These are phyloP conservation scores for Didymella segeticola DNA, from an alignment of 2,329 filamentous ascomycete genomes.

Conservation along the genomic window DNA sequence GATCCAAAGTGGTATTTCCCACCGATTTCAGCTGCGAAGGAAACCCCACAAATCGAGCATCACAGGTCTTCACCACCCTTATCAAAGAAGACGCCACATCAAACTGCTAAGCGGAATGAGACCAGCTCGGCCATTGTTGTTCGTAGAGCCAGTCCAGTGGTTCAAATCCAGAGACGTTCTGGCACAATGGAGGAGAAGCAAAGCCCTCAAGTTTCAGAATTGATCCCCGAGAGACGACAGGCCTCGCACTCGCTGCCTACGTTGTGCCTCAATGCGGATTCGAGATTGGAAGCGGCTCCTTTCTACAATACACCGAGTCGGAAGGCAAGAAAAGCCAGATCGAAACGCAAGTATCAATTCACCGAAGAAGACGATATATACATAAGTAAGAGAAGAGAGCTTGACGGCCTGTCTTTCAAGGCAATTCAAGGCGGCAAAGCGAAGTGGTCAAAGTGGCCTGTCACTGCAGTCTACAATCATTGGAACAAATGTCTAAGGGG, in stretches of 20 bases:
- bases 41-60: neutral
- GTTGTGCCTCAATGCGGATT: neutral
- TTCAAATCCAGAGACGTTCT: conserved; percentile 17
- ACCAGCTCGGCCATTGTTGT: conserved; percentile 1
- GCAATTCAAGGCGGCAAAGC: conserved; percentile 27
- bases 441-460: conserved; percentile 32
- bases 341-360: conserved; percentile 28
- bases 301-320: neutral
- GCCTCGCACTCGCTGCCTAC: conserved; percentile 1
- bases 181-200: neutral
- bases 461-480: conserved; percentile 18
- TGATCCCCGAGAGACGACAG: neutral
- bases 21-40: conserved; percentile 10
- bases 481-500: conserved; percentile 25
- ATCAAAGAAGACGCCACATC: neutral
- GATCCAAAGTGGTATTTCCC: conserved; percentile 41
- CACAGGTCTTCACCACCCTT: conserved; percentile 2
- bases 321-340: neutral
- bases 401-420: conserved; percentile 35
- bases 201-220: neutral
- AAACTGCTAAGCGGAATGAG: neutral
- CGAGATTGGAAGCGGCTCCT: neutral
- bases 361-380: conserved; percentile 44
- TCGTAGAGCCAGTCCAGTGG: conserved; percentile 22
- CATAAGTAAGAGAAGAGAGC: conserved; percentile 40